These are phyloP conservation scores for Nemania diffusa DNA, from an alignment of 2,329 filamentous ascomycete species.

Conservation along the genomic window DNA sequence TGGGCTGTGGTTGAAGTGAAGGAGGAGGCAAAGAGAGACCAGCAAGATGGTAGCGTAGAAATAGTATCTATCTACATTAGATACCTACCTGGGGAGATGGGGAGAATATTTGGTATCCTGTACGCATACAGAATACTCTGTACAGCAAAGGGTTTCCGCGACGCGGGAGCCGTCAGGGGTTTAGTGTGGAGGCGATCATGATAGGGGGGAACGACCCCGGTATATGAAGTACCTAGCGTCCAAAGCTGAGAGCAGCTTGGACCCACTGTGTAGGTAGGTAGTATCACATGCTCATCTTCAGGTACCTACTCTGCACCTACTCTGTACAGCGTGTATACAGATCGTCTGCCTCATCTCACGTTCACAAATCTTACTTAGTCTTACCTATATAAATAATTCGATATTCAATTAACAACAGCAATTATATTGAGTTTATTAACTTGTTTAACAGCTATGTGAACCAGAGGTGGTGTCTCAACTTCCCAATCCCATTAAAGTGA, in stretches of 20 bases:
- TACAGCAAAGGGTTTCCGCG: background rate
- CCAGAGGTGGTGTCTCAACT: background rate
- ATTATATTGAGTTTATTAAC: background rate
- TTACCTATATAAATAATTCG: too few relatives aligned
- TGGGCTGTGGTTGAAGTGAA: constrained; percentile 29
- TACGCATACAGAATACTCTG: too few relatives aligned
- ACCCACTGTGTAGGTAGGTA: background rate
- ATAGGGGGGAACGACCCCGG: background rate
- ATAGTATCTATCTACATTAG: too few relatives aligned
- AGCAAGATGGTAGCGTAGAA: background rate
- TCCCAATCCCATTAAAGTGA: background rate
- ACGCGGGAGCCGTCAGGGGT: background rate
- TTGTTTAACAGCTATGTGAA: background rate
- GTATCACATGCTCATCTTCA: too few relatives aligned
- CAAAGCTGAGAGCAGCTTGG: too few relatives aligned
- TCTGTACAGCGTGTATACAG: too few relatives aligned
- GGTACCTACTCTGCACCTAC: too few relatives aligned
- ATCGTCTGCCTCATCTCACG: too few relatives aligned
- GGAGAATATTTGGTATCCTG: too few relatives aligned
- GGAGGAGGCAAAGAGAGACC: background rate
- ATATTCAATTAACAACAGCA: background rate
- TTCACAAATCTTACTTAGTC: too few relatives aligned
- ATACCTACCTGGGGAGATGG: too few relatives aligned
- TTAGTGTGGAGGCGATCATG: background rate
- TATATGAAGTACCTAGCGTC: background rate